phyloP scores from a whole-genome alignment of 2,329 filamentous ascomycete genomes.

The Ophiostoma tasmaniense region DNA sequence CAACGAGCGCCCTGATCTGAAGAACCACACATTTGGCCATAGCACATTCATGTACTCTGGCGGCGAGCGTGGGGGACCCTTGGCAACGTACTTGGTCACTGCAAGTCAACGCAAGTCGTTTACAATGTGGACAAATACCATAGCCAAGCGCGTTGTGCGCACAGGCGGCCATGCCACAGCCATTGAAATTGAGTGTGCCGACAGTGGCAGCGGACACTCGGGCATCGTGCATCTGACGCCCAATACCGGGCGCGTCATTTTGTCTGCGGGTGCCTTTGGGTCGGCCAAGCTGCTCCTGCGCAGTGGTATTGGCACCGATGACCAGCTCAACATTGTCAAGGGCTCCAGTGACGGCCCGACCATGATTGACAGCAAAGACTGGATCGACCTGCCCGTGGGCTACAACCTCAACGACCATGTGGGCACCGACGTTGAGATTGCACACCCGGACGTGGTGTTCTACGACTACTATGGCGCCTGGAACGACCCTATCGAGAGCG shows the following conservation, averaged over 20 bases:
- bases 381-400: conserved; percentile 52
- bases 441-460: neutral
- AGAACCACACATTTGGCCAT: no score
- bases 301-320: conserved; percentile 57
- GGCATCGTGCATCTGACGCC: conserved; percentile 44
- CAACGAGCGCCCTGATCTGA: no score
- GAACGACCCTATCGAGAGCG: no score
- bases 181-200: conserved; percentile 47
- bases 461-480: neutral
- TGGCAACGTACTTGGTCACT: no score
- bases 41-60: no score
- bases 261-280: conserved; percentile 60
- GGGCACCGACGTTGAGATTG: neutral
- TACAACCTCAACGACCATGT: conserved; percentile 50
- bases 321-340: conserved; percentile 47
- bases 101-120: no score
- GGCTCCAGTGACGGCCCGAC: conserved; percentile 36
- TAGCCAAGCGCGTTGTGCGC: neutral
- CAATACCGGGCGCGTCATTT: conserved; percentile 54
- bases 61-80: no score
- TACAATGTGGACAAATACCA: neutral
- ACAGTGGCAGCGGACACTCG: conserved; percentile 42
- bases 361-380: conserved; percentile 42
- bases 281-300: conserved; percentile 60
- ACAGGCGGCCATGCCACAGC: conserved; percentile 30